Evolutionary conservation across 2,329 filamentous ascomycete species (phyloP).

Genomic region (Parascedosporium putredinis): DNA sequence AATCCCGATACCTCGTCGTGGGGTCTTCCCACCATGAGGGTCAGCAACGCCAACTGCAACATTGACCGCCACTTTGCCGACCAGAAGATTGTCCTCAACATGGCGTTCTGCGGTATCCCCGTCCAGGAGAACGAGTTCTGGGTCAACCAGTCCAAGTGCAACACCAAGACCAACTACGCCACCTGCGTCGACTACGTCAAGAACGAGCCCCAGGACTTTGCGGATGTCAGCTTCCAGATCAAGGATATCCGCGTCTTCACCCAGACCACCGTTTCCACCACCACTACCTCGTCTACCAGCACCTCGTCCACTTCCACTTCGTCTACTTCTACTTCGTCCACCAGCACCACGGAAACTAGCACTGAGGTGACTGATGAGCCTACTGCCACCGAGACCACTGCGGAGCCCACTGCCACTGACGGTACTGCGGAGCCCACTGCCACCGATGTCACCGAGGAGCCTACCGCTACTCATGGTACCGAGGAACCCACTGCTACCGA

Average conservation of each 20-base stretch:
- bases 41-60: constrained; percentile 50
- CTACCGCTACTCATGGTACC: constrained; percentile 5
- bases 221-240: constrained; percentile 36
- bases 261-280: constrained; percentile 10
- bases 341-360: too few species aligned
- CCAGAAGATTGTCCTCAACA: constrained; percentile 65
- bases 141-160: constrained; percentile 16
- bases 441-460: not conserved
- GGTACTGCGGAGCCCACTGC: not conserved
- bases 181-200: constrained; percentile 28
- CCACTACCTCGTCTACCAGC: constrained; percentile 4
- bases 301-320: constrained; percentile 7
- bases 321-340: constrained; percentile 6
- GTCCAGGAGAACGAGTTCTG: constrained; percentile 31
- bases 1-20: constrained; percentile 52
- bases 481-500: constrained; percentile 2
- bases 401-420: not conserved
- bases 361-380: too few species aligned
- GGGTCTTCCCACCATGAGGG: constrained; percentile 52
- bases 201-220: constrained; percentile 24
- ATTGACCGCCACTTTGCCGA: constrained; percentile 52
- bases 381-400: constrained; percentile 7
- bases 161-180: constrained; percentile 13
- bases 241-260: constrained; percentile 25
- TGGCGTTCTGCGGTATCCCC: constrained; percentile 64